A percentile compares a stretch with the other conserved stretches of the same genome.
Conservation (phyloP, 345 rosid genomes). For the Eucalyptus pauciflora region DNA sequence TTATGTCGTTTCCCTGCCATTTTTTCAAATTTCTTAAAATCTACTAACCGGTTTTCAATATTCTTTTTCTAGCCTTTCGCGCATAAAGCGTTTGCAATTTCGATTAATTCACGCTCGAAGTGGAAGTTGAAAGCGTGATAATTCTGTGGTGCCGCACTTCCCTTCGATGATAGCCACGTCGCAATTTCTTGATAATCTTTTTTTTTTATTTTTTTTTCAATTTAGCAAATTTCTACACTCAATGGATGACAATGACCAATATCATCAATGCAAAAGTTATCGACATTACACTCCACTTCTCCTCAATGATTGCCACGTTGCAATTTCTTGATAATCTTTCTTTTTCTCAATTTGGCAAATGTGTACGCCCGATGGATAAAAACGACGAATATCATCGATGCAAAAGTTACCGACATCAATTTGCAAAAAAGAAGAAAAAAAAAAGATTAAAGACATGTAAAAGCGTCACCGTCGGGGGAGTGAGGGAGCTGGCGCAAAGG, state of each 20-base stretch:
- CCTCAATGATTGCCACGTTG: background rate
- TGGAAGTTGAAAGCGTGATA: background rate
- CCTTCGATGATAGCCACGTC: background rate
- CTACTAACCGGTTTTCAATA: background rate
- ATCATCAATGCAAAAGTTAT: background rate
- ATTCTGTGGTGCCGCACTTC: background rate
- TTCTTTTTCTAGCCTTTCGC: background rate
- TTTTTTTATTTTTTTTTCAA: no score
- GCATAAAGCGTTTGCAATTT: background rate
- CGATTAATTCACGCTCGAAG: background rate
- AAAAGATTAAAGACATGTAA: background rate
- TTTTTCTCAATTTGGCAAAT: background rate
- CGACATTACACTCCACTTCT: background rate
- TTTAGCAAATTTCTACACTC: background rate
- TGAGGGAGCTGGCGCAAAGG: background rate
- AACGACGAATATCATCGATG: background rate
- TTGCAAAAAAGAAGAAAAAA: no score
- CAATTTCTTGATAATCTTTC: background rate
- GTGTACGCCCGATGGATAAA: background rate
- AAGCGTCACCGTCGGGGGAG: background rate
- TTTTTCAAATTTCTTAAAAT: background rate
- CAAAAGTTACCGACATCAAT: background rate
- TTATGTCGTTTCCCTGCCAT: rapidly evolving
- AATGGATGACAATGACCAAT: background rate
- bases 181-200: background rate